Conservation (phyloP, 176 grass and related monocot species). For the Puya raimondii region DNA sequence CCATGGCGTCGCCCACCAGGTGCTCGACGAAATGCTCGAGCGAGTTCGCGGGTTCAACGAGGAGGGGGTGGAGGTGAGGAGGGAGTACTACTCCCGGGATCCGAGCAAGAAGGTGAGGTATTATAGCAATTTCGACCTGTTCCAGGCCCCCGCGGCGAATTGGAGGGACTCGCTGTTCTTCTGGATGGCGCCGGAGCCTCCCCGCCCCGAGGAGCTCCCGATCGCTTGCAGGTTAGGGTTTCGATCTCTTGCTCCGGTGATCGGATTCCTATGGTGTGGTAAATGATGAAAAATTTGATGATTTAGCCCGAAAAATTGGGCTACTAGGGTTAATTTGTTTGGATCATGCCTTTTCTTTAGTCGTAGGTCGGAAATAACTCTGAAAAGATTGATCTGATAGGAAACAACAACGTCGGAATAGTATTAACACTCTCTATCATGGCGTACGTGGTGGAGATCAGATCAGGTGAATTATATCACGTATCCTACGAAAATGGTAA, state of each 20-base stretch:
- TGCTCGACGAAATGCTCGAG: slow-evolving; percentile 18
- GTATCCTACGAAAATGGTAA: no score
- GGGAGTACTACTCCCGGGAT: slow-evolving; percentile 9
- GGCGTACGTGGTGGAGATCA: no score
- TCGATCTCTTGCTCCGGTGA: no score
- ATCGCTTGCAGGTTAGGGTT: slow-evolving; percentile 3
- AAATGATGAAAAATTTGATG: no score
- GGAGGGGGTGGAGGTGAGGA: slow-evolving; percentile 9
- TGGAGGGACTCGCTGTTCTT: slow-evolving; percentile 19
- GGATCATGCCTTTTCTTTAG: no score
- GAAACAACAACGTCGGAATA: no score
- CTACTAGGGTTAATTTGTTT: no score
- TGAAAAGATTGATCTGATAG: no score
- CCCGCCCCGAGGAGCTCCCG: slow-evolving; percentile 4
- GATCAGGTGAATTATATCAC: no score
- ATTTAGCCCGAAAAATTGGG: not conserved
- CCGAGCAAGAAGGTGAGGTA: slow-evolving; percentile 10
- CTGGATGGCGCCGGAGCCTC: not conserved
- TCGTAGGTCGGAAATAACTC: no score
- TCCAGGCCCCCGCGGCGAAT: slow-evolving; percentile 9
- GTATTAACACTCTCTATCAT: no score
- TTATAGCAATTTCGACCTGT: slow-evolving; percentile 13
- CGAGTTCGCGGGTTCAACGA: slow-evolving; percentile 5
- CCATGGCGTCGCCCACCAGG: slow-evolving; percentile 8
- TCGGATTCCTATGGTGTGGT: no score